These are phyloP conservation scores for Aureobasidium mangrovei DNA, from an alignment of 2,329 filamentous ascomycete species.

Conservation along the genomic window DNA sequence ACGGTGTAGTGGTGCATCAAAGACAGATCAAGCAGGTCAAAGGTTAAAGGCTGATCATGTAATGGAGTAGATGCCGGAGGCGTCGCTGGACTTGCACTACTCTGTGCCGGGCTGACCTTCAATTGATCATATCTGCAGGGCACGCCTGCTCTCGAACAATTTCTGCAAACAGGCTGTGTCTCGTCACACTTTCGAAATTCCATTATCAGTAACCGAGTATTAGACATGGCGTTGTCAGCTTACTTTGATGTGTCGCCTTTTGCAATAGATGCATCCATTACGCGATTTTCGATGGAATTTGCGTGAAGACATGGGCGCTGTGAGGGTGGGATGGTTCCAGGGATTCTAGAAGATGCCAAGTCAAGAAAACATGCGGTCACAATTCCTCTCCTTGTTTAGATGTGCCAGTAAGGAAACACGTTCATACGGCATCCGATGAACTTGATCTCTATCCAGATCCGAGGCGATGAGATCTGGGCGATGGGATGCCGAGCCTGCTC, in stretches of 20 bases:
- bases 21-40: slow-evolving; percentile 22
- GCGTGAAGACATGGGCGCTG: slow-evolving; percentile 21
- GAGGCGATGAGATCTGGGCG: too few relatives aligned
- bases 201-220: neutral
- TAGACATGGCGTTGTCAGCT: neutral
- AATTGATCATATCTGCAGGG: slow-evolving; percentile 18
- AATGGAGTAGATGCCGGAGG: slow-evolving; percentile 8
- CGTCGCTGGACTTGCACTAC: neutral
- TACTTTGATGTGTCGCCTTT: slow-evolving; percentile 25
- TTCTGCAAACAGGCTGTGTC: slow-evolving; percentile 21
- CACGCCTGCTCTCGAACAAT: slow-evolving; percentile 22
- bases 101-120: slow-evolving; percentile 7
- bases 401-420: too few relatives aligned
- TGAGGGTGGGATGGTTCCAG: too few relatives aligned
- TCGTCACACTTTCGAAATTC: slow-evolving; percentile 23
- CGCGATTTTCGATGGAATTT: slow-evolving; percentile 24
- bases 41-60: slow-evolving; percentile 8
- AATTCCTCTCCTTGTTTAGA: too few relatives aligned
- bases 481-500: too few relatives aligned
- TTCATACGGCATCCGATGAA: too few relatives aligned
- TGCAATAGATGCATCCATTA: slow-evolving; percentile 22
- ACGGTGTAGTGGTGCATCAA: slow-evolving; percentile 24
- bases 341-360: neutral
- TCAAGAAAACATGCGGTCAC: too few relatives aligned
- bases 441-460: too few relatives aligned